Evolutionary conservation across 2,329 filamentous ascomycete species (phyloP).

Genomic region (Aspergillus alliaceus): DNA sequence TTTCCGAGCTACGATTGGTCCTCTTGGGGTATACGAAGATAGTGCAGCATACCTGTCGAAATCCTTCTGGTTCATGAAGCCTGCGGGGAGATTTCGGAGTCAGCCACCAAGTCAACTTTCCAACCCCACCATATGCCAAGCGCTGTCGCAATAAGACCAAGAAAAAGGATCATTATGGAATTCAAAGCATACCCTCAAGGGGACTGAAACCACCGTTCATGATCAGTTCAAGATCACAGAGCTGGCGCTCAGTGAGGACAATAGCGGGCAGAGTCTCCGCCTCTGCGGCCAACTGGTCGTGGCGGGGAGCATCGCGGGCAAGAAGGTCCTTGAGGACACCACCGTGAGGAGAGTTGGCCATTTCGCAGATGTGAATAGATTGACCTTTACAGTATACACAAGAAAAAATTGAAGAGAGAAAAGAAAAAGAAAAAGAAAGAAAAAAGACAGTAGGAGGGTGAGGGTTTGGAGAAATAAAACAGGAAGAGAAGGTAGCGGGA

Average conservation of each 20-base stretch:
- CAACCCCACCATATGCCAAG: conserved; percentile 2
- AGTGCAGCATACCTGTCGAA: conserved; percentile 75
- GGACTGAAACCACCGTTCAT: conserved; percentile 98
- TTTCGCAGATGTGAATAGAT: conserved; percentile 26
- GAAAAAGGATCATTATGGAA: not conserved
- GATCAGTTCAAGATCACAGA: conserved; percentile 96
- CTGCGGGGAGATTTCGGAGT: conserved; percentile 47
- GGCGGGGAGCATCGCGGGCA: conserved; percentile 83
- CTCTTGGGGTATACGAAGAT: not conserved
- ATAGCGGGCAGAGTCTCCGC: conserved; percentile 84
- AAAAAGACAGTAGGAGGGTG: not conserved
- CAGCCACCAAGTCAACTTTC: conserved; percentile 4
- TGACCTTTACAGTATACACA: conserved; percentile 2
- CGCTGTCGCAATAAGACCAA: conserved; percentile 6
- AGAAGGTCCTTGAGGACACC: conserved; percentile 97
- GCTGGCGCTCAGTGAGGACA: conserved; percentile 84
- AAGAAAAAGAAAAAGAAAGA: conserved; percentile 10
- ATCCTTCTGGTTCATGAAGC: conserved; percentile 96
- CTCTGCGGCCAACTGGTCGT: conserved; percentile 76
- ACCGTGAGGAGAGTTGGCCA: conserved; percentile 69
- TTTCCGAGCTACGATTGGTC: not conserved
- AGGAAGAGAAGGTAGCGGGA: not conserved
- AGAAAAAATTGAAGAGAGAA: not conserved
- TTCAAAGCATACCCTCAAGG: conserved; percentile 72
- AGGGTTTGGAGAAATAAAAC: not conserved